phyloP scores from a whole-genome alignment of 2,329 filamentous ascomycete genomes.

The Graphilbum ipis-grandicollis region DNA sequence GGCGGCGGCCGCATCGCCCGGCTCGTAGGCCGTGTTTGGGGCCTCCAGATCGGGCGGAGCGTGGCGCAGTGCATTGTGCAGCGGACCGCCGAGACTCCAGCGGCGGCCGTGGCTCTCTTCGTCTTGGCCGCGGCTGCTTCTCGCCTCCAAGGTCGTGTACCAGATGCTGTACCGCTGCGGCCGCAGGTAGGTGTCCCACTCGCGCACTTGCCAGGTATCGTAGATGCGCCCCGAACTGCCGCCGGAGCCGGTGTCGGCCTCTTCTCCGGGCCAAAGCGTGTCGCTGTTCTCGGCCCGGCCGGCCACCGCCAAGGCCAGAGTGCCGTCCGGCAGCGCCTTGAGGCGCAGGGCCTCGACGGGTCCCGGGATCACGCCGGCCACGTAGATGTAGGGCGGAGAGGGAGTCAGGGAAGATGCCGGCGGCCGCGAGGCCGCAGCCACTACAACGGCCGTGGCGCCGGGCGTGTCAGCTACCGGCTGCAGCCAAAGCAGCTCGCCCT shows the following conservation, averaged over 20 bases:
- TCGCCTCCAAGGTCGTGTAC: slow-evolving; percentile 17
- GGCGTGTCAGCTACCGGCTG: slow-evolving; percentile 9
- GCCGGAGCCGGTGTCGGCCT: not conserved
- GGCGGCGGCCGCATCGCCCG: slow-evolving; percentile 8
- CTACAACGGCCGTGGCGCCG: slow-evolving; percentile 16
- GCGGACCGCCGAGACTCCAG: slow-evolving; percentile 14
- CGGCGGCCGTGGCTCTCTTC: not conserved
- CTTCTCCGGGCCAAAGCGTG: slow-evolving; percentile 16
- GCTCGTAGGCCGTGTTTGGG: slow-evolving; percentile 13
- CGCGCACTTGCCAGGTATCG: slow-evolving; percentile 16
- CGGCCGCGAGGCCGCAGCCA: slow-evolving; percentile 8
- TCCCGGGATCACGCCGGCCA: slow-evolving; percentile 16
- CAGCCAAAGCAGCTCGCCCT: slow-evolving; percentile 16
- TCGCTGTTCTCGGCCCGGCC: slow-evolving; percentile 16
- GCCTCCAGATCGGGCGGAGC: slow-evolving; percentile 14
- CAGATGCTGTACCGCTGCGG: slow-evolving; percentile 18
- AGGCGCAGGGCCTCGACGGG: slow-evolving; percentile 17
- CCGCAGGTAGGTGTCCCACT: slow-evolving; percentile 16
- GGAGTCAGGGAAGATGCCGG: no score
- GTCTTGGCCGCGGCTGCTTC: no score
- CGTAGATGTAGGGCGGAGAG: no score
- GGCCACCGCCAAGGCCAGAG: slow-evolving; percentile 18
- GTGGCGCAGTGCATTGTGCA: slow-evolving; percentile 17
- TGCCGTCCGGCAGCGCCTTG: slow-evolving; percentile 16
- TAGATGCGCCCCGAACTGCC: slow-evolving; percentile 15